phyloP scores from a whole-genome alignment of 106 monocot species.

The Allium cepa region DNA sequence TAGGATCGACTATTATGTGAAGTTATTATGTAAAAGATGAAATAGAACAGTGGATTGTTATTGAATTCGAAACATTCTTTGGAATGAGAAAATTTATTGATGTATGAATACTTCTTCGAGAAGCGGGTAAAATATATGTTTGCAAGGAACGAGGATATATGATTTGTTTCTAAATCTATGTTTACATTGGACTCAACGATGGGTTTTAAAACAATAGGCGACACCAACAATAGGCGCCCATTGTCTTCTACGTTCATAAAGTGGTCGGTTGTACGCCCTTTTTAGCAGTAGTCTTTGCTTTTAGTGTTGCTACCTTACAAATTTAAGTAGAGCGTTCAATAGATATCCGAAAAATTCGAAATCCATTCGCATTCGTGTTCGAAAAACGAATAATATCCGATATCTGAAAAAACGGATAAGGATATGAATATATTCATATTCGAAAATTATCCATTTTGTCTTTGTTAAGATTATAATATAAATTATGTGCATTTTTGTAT shows the following conservation, averaged over 20 bases:
- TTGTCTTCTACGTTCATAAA: not conserved
- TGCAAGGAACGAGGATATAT: not conserved
- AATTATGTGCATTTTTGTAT: no score
- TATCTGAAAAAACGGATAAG: no score
- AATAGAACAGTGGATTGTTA: not conserved
- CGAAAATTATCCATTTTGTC: no score
- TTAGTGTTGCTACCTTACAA: no score
- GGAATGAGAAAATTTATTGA: not conserved
- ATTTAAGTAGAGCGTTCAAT: no score
- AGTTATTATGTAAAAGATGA: not conserved
- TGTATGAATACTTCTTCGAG: not conserved
- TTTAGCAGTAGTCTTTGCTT: not conserved
- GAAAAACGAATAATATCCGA: no score
- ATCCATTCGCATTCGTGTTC: no score
- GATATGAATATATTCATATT: no score
- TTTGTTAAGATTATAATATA: no score
- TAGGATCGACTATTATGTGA: not conserved
- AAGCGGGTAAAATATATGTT: not conserved
- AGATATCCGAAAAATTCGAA: no score
- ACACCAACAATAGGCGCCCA: conserved; percentile 1
- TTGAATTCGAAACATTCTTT: not conserved
- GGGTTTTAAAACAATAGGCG: not conserved
- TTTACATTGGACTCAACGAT: not conserved
- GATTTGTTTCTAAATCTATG: not conserved
- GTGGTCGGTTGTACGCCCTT: not conserved